Base-by-base conservation (phyloP, 805 yeast species). In the Saccharomycopsis olivae region DNA sequence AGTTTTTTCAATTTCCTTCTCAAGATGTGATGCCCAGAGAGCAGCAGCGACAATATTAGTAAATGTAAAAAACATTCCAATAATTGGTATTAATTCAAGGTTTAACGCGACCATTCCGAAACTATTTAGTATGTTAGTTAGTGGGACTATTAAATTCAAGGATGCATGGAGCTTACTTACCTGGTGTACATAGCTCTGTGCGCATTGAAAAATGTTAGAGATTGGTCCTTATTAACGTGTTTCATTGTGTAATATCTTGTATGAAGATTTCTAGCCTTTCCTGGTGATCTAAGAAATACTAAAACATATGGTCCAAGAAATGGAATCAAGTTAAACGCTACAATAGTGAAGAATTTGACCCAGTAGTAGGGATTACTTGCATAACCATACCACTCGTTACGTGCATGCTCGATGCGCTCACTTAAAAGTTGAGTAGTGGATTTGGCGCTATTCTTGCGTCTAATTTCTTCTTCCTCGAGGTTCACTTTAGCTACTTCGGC, bases 1-100 rank as follows among this genome's bases (percentile, higher is more conserved):
- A 13, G 28, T 29, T 24, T 33, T 44, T 34, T 40, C 44, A 16
- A 18, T 29, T 27, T 42, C 25, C 14, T 41, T 41, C 15, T 46
- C 49, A 14, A 46, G 11, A 5, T 43, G 40, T 23, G 32, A 23
- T 8, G 49, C 47, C 49, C 49, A 46, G 16, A 46, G 35, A 9
- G 47, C 39, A 17, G 49, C 49, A 21, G 40, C 49, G 10, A 46
- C 49, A 31, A 46, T 41, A 27, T 46, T 44, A 3, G 49, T 40
- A 19, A 29, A 46, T 6, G 47, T 43, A 39, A 46, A 46, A 25
- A 46, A 38, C 39, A 42, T 46, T 3, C 49, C 49, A 18, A 46
- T 21, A 3, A 46, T 29, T 11, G 49, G 49, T 21, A 46, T 29
- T 14, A 44, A 35, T 28, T 46, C 49, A 16, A 46, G 36, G 15